Evolutionary conservation across 345 rosid species (phyloP), one percentile per base, ranked within the genome.

Genomic region (Arabis hirsuta): DNA sequence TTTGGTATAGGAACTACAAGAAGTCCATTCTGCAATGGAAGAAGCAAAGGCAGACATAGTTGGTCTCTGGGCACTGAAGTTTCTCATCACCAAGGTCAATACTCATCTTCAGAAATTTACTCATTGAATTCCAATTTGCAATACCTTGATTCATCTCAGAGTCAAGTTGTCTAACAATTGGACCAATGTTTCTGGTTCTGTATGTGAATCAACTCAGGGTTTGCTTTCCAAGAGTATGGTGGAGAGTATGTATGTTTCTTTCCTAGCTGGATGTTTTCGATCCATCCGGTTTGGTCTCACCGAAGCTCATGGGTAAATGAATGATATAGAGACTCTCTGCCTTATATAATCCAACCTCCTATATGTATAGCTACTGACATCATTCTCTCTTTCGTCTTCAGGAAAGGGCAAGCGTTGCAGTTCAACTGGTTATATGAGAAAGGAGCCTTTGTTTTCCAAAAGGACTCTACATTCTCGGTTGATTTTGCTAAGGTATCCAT

Each of bases 41-140:
- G 97, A 94, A 84, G 97, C 92, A 69, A 91, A 94, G 82, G 98
- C 96, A 46, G 97, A 94, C 73, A 91, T 94, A 54, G 98, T 89
- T 80, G 98, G 98, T 44, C 90, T 94, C 64, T 94, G 98, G 98
- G 97, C 98, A 13, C 83, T 94, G 39, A 91, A 74, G 74, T 89
- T 91, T 78, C 78, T 94, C 62, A 89, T 94, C 60, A 26, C 64
- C 52, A 82, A 84, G 96, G 98, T 91, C 6, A 63, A 52, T 80
- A 4, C 54, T 46, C 62, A 68, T 42, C 27, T 56, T 7, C 12
- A 60, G 1, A 34, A 29, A 11, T 46, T 55, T 22, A 24, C 38
- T 43, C 63, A 34, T 55, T 12, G 44, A 16, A 16, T 13, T 68
- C 22, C 50, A 52, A 13, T 51, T 16, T 10, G 6, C 65, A 27